Base-by-base conservation (phyloP, 805 yeast genomes). In the Sungouiozyma ichnusensis region DNA sequence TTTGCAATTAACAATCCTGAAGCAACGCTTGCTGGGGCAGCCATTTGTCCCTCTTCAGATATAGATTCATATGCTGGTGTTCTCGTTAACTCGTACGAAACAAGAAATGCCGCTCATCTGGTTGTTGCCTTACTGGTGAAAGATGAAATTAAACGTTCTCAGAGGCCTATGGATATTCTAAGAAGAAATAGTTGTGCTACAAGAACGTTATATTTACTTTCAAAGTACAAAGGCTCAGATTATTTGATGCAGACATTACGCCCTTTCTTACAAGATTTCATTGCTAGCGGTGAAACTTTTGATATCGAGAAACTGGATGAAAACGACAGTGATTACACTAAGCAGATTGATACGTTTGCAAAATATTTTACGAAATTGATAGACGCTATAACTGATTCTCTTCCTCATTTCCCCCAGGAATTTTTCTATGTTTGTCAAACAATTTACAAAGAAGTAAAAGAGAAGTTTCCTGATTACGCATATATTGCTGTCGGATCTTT, bases 161-260 rank as follows among this genome's bases (percentile, higher is more conserved):
- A 73, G 1, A 73, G 81, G 45, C 73, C 83, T 16, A 75, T 83
- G 24, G 92, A 84, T 54, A 76, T 86, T 24, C 68, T 86, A 51
- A 71, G 95, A 52, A 72, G 92, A 41, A 86, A 86, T 57, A 79
- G 88, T 40, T 81, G 85, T 32, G 83, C 92, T 27, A 85, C 95
- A 0, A 73, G 87, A 51, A 69, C 85, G 40, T 67, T 85, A 40
- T 79, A 88, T 0, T 66, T 82, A 14, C 77, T 79, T 50, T 84
- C 92, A 1, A 75, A 78, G 50, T 66, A 71, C n/a, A 73, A 76
- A 49, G 94, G 94, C 0, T 57, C 60, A 17, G 73, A 68, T 1
- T 85, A 83, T 55, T 63, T 86, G 38, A 56, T 64, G 1, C 43
- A 57, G 3, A 72, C 79, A 0, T 62, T 85, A 39, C 67, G 67